phyloP scores from a whole-genome alignment of 768 basidiomycete genomes.

The Hygrophorus pudorinus region DNA sequence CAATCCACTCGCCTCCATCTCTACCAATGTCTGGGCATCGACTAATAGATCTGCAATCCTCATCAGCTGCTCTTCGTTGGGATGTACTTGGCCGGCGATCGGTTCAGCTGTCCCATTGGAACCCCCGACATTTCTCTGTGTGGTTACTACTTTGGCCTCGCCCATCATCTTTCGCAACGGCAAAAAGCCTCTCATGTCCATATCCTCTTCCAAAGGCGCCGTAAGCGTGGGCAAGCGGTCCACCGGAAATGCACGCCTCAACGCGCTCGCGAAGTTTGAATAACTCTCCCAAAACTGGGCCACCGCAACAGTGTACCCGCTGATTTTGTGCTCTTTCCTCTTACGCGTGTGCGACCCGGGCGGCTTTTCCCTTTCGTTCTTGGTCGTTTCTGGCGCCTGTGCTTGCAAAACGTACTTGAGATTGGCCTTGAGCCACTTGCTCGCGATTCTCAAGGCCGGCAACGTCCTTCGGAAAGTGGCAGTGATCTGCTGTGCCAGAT shows the following conservation, averaged over 20 bases:
- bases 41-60: conserved; percentile 76
- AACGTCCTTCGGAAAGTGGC: conserved; percentile 79
- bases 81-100: conserved; percentile 45
- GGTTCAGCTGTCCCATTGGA: conserved; percentile 13
- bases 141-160: conserved; percentile 12
- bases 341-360: conserved; percentile 1
- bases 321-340: conserved; percentile 23
- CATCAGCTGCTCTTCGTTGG: conserved; percentile 95
- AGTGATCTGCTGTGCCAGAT: conserved; percentile 74
- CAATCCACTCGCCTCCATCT: conserved; percentile 39
- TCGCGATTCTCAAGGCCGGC: conserved; percentile 77
- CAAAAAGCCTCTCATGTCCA: conserved; percentile 79
- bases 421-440: conserved; percentile 83
- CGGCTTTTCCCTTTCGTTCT: conserved; percentile 18
- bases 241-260: conserved; percentile 61
- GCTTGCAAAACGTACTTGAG: conserved; percentile 52
- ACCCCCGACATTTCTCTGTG: conserved; percentile 13
- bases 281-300: conserved; percentile 66
- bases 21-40: conserved; percentile 50
- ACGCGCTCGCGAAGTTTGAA: conserved; percentile 49
- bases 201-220: conserved; percentile 78
- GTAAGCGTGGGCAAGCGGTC: conserved; percentile 46
- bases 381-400: conserved; percentile 18
- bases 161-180: conserved; percentile 63
- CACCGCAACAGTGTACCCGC: conserved; percentile 22